phyloP scores from a whole-genome alignment of 371 early-diverging fungal species.

The Syncephalastrum contaminatum region DNA sequence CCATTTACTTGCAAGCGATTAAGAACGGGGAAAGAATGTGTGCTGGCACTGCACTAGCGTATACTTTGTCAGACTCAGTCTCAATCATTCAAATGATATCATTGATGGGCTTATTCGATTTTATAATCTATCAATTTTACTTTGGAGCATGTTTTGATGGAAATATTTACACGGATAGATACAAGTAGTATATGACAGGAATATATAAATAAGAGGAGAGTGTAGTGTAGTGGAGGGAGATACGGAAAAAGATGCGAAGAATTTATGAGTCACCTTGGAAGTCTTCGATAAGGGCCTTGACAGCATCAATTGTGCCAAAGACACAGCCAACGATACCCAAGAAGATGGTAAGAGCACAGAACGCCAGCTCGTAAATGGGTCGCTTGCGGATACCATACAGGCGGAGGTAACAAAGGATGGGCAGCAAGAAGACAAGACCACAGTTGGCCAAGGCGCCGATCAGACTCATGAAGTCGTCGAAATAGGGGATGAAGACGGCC shows the following conservation, averaged over 20 bases:
- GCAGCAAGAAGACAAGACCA: conserved; percentile 69
- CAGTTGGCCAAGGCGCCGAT: conserved; percentile 71
- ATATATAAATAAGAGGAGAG: conserved; percentile 2
- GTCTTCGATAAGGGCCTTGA: conserved; percentile 18
- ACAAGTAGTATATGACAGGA: no score
- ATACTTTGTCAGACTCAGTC: no score
- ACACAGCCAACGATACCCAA: conserved; percentile 61
- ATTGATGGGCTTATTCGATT: no score
- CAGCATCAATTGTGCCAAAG: conserved; percentile 65
- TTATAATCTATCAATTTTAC: no score
- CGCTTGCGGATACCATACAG: conserved; percentile 58
- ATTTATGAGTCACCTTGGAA: conserved; percentile 9
- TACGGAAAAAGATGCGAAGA: no score
- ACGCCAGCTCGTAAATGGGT: conserved; percentile 43
- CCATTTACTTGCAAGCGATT: no score
- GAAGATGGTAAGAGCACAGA: conserved; percentile 56
- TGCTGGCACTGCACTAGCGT: no score
- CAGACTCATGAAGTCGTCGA: conserved; percentile 74
- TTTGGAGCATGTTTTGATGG: no score
- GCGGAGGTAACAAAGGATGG: conserved; percentile 61
- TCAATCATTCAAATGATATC: no score
- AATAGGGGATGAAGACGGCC: conserved; percentile 63
- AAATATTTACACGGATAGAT: no score
- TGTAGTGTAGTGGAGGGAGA: background rate
- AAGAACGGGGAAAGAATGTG: no score